Base-by-base conservation (phyloP, 139 green algal genomes). In the Yamagishiella unicocca region DNA sequence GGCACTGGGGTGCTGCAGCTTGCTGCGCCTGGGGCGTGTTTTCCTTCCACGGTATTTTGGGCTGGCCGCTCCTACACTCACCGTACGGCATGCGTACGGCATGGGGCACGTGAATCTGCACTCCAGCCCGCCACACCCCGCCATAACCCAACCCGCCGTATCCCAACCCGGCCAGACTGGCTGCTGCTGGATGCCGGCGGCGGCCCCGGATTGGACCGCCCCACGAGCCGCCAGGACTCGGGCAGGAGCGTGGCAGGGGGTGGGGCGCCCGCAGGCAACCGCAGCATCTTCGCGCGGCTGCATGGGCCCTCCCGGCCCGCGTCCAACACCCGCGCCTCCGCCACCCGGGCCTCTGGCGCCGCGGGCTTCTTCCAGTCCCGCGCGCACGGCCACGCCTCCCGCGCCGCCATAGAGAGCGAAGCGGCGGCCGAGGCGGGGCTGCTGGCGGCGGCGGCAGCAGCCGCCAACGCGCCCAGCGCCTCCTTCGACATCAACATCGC, bases 151-250 rank as follows among this genome's bases (percentile, higher is more conserved):
- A n/a, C n/a, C n/a, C n/a, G n/a, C n/a, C n/a, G n/a, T n/a, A n/a
- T n/a, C n/a, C n/a, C n/a, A n/a, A n/a, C n/a, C n/a, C n/a, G n/a
- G n/a, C 25, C 50, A 46, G 87, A 88, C 58, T 88, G 72, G 75
- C 50, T 82, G 31, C 50, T 82, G 45, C 75, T 82, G 75, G 75
- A 82, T 33, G 75, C 75, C 2, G n/a, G 12, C 14, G 75, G 46
- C 0, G 33, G 21, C 19, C 10, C 9, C 68, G 21, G 37, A 10
- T 9, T 5, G 45, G 10, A 9, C 73, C 45, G 5, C 67, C 21
- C 35, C 67, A 27, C 50, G 35, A 76, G 35, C 38, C 21, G 19
- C 67, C 35, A 50, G 12, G 67, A 12, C 22, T 76, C 67, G 2
- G 2, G 19, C 4, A 76, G 25, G 67, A 82, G 45, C n/a, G 27